Conservation (phyloP, 139 green algal species). For the Parachlorella kessleri region DNA sequence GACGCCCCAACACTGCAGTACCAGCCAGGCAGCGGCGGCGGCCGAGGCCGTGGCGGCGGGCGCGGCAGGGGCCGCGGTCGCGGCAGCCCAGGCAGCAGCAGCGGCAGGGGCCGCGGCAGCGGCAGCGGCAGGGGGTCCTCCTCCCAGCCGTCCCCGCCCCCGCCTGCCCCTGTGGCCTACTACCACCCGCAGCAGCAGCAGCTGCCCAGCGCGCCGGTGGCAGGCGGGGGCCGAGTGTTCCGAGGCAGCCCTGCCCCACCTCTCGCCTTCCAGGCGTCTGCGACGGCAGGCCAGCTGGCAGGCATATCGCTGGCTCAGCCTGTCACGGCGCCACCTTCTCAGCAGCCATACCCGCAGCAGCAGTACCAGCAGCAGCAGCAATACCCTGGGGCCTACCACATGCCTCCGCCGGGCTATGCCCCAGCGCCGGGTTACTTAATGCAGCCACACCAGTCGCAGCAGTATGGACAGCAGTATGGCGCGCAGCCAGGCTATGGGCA, state of each 20-base stretch:
- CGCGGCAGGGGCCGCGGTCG: not conserved
- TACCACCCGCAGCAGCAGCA: constrained; percentile 28
- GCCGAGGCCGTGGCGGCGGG: not conserved
- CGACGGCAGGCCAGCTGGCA: constrained; percentile 22
- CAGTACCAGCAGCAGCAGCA: not conserved
- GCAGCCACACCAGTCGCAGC: not conserved
- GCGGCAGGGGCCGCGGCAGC: not conserved
- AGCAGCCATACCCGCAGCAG: not conserved
- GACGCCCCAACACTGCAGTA: not conserved
- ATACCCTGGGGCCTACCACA: not conserved
- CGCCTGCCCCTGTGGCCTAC: not conserved
- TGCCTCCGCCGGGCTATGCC: not conserved
- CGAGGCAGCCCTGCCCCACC: not conserved
- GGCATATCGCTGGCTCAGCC: constrained; percentile 15
- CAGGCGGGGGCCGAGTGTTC: not conserved
- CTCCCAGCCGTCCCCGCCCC: not conserved
- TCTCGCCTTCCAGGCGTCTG: constrained; percentile 18
- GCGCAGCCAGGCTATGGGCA: not conserved
- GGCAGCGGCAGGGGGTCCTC: constrained; percentile 3
- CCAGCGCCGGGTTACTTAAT: not conserved
- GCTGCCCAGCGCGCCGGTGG: not conserved
- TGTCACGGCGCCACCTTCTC: not conserved
- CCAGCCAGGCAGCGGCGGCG: not conserved
- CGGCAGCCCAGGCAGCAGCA: not conserved
- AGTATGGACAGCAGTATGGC: not conserved